Evolutionary conservation across 495 filamentous ascomycete species (phyloP).

Genomic region (Xylaria venustula): DNA sequence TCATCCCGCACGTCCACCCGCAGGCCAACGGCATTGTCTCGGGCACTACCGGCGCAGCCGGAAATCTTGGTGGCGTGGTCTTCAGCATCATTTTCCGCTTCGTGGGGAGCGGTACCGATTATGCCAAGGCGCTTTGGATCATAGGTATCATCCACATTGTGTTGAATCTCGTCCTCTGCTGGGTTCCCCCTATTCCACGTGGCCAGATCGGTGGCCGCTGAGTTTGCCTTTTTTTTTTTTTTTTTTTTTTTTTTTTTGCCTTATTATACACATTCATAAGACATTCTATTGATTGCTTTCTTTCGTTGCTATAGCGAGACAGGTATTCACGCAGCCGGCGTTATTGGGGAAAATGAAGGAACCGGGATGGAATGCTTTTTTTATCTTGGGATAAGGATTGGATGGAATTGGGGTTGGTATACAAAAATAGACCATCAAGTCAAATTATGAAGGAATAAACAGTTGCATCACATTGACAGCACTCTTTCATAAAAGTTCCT

Average conservation of each 20-base stretch:
- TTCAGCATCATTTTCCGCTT: constrained; percentile 88
- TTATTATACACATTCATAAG: no score
- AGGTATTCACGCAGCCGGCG: not conserved
- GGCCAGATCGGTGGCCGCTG: constrained; percentile 64
- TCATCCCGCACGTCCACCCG: constrained; percentile 83
- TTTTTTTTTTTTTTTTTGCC: not conserved
- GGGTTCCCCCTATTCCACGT: constrained; percentile 72
- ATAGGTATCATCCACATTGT: constrained; percentile 74
- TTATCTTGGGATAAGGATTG: not conserved
- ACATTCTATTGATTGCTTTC: no score
- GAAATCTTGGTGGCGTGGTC: constrained; percentile 82
- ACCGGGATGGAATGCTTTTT: no score
- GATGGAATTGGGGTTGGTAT: not conserved
- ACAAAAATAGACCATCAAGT: constrained; percentile 1
- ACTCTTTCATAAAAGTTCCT: no score
- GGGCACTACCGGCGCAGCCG: constrained; percentile 72
- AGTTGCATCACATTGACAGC: not conserved
- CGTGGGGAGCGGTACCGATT: constrained; percentile 56
- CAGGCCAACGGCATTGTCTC: constrained; percentile 66
- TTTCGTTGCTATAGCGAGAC: not conserved
- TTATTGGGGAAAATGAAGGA: not conserved
- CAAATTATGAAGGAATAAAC: not conserved
- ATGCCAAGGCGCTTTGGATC: constrained; percentile 73
- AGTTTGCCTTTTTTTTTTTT: constrained; percentile 3
- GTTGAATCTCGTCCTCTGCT: constrained; percentile 63